phyloP scores from a whole-genome alignment of 2,329 filamentous ascomycete species.

The Cercospora sp. region DNA sequence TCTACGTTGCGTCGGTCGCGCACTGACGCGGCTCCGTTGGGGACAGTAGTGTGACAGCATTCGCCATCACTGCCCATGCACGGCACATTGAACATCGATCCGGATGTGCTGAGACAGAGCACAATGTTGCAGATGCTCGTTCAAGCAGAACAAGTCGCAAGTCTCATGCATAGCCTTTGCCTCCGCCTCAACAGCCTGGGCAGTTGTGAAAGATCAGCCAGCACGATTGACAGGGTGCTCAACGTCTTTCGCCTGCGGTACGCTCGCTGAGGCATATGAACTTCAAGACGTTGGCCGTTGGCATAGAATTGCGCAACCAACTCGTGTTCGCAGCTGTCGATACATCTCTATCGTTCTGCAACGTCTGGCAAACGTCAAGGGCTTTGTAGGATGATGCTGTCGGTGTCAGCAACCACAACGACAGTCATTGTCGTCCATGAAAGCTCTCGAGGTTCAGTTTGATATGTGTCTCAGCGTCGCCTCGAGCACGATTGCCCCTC shows the following conservation, averaged over 20 bases:
- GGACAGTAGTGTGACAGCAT: background rate
- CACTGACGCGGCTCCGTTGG: background rate
- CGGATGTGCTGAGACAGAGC: background rate
- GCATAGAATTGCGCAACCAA: background rate
- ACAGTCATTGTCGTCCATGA: background rate
- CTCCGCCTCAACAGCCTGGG: background rate
- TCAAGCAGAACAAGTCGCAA: background rate
- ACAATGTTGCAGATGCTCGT: background rate
- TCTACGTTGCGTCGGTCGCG: background rate
- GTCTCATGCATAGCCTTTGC: background rate
- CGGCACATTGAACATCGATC: background rate
- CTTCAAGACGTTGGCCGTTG: slow-evolving; percentile 1
- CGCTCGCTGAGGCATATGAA: background rate
- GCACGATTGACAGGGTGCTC: background rate
- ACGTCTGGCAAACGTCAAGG: background rate
- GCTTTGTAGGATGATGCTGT: background rate
- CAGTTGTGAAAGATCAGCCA: background rate
- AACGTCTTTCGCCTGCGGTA: background rate
- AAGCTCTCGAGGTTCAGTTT: background rate
- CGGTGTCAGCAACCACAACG: no score
- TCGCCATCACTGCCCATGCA: background rate
- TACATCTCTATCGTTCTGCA: background rate
- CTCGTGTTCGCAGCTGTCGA: background rate
- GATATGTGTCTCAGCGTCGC: slow-evolving; percentile 7
- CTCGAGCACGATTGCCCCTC: background rate